Evolutionary conservation across 495 filamentous ascomycete species (phyloP).

Genomic region (Daldinia loculata): DNA sequence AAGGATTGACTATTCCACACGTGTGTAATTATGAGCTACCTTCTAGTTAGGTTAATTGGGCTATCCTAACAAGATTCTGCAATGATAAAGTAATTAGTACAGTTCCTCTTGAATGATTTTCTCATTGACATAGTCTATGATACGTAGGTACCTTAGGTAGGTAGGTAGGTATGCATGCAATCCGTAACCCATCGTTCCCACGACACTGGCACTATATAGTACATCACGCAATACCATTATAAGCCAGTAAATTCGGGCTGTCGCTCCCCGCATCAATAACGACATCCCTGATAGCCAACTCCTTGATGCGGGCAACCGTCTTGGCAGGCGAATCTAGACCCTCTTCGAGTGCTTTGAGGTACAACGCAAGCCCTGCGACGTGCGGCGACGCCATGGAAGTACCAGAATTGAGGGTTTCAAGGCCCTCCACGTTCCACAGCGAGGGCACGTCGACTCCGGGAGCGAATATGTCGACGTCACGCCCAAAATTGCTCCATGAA

Average conservation of each 20-base stretch:
- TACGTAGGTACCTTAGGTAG: not conserved
- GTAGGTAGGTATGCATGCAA: not conserved
- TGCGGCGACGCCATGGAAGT: slow-evolving; percentile 65
- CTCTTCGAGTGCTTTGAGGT: slow-evolving; percentile 50
- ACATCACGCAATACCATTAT: slow-evolving; percentile 41
- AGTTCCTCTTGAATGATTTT: not conserved
- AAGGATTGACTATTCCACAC: not conserved
- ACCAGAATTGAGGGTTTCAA: slow-evolving; percentile 54
- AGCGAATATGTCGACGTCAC: slow-evolving; percentile 58
- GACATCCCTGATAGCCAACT: slow-evolving; percentile 42
- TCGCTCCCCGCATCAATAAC: slow-evolving; percentile 28
- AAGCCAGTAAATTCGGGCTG: slow-evolving; percentile 44
- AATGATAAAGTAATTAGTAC: not conserved
- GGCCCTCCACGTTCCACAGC: slow-evolving; percentile 38
- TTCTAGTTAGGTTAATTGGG: not conserved
- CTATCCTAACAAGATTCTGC: not conserved
- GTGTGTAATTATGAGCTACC: not conserved
- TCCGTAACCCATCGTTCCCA: not conserved
- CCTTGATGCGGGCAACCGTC: slow-evolving; percentile 41
- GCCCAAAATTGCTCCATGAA: slow-evolving; percentile 63
- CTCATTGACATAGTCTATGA: not conserved
- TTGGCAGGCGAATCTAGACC: slow-evolving; percentile 35
- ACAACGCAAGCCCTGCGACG: slow-evolving; percentile 59
- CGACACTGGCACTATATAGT: not conserved
- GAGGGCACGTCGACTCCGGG: slow-evolving; percentile 53